These are phyloP conservation scores for Acacia crassicarpa DNA, from an alignment of 306 rosid genomes.

Conservation along the genomic window DNA sequence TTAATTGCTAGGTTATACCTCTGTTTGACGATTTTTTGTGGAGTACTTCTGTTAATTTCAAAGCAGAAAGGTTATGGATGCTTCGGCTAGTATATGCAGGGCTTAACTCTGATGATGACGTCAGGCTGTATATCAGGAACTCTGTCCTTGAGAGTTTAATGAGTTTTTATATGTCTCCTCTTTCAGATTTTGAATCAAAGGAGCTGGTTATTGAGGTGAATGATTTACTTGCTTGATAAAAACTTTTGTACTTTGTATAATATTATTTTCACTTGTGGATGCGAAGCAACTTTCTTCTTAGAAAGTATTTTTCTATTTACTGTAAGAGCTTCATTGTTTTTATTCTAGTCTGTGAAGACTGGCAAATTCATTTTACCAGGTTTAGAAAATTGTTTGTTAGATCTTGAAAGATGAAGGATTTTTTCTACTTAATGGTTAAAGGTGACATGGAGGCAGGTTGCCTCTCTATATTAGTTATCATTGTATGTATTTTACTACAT, in stretches of 20 bases:
- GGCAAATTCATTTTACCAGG: neutral
- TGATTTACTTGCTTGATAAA: neutral
- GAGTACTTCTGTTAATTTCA: constrained; percentile 72
- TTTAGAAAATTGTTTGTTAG: neutral
- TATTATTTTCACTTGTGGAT: too few relatives aligned
- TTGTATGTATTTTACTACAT: neutral
- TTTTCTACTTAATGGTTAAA: neutral
- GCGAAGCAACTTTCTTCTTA: too few relatives aligned
- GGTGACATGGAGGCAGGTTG: too few relatives aligned
- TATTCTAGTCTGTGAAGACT: neutral
- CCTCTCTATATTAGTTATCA: neutral
- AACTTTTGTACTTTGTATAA: too few relatives aligned
- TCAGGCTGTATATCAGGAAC: constrained; percentile 61
- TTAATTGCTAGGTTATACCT: constrained; percentile 65
- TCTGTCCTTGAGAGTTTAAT: constrained; percentile 66
- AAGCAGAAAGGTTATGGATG: constrained; percentile 84
- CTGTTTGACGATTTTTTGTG: constrained; percentile 68
- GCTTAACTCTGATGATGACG: constrained; percentile 76
- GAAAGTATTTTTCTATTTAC: neutral
- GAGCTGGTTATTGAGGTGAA: constrained; percentile 78
- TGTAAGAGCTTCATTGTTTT: neutral
- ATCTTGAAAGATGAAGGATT: neutral
- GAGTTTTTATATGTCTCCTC: constrained; percentile 75
- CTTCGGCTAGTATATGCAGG: constrained; percentile 81
- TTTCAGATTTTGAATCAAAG: constrained; percentile 70